Conservation (phyloP, 2,329 filamentous ascomycete genomes). For the Penicillium oxalicum region DNA sequence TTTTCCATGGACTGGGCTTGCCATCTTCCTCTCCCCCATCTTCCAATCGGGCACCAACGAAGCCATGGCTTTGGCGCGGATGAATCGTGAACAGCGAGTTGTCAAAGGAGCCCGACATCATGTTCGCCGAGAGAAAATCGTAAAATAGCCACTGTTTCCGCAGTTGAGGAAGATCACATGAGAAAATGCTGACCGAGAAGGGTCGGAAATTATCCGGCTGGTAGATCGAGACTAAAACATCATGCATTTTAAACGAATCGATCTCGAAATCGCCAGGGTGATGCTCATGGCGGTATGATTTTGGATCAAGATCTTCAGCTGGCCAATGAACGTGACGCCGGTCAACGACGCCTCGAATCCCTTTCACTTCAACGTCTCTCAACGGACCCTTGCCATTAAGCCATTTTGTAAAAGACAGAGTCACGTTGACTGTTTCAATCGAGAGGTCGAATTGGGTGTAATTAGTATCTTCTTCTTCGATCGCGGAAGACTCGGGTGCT, state of each 20-base stretch:
- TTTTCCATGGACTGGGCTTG: constrained; percentile 78
- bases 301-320: constrained; percentile 66
- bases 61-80: constrained; percentile 80
- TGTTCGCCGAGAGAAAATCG: constrained; percentile 89
- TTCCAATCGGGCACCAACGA: constrained; percentile 58
- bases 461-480: constrained; percentile 76
- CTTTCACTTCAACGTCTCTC: constrained; percentile 88
- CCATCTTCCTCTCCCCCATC: constrained; percentile 55
- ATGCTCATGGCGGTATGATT: constrained; percentile 81
- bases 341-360: constrained; percentile 86
- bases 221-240: constrained; percentile 83
- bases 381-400: constrained; percentile 93
- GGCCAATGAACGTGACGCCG: constrained; percentile 74
- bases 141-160: constrained; percentile 98
- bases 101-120: constrained; percentile 93
- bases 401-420: constrained; percentile 96
- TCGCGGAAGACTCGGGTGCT: constrained; percentile 30
- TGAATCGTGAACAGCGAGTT: constrained; percentile 97
- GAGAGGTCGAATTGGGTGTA: constrained; percentile 97
- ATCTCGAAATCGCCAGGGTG: constrained; percentile 93
- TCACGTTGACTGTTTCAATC: constrained; percentile 92
- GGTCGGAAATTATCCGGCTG: constrained; percentile 89
- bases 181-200: constrained; percentile 91
- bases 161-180: constrained; percentile 85
- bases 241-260: constrained; percentile 92